Conservation (phyloP, 805 yeast species). For the Wickerhamiella sorbophila region DNA sequence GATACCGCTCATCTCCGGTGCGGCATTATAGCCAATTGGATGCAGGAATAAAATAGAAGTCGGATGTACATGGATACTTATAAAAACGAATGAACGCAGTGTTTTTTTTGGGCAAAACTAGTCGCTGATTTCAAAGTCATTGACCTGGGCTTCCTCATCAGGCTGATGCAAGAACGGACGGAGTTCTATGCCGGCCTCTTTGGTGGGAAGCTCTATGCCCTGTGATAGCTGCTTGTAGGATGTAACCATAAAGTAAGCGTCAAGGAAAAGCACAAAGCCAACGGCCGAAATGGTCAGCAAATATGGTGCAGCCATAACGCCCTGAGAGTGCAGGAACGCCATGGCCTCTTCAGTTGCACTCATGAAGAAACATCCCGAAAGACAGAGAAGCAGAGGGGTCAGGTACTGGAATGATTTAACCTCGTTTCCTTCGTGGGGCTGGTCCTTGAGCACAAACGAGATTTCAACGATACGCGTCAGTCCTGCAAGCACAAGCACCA, state of each 20-base stretch:
- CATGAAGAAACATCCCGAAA: slow-evolving; percentile 77
- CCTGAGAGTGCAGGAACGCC: slow-evolving; percentile 48
- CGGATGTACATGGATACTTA: too few species aligned
- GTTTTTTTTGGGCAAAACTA: neutral
- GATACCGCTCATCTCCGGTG: too few species aligned
- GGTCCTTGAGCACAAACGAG: slow-evolving; percentile 55
- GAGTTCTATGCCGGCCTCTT: slow-evolving; percentile 20
- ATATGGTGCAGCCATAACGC: slow-evolving; percentile 78
- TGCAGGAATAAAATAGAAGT: too few species aligned
- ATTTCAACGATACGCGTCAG: slow-evolving; percentile 63
- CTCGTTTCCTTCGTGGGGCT: slow-evolving; percentile 27
- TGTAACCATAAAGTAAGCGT: slow-evolving; percentile 47
- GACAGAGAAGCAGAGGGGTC: slow-evolving; percentile 68
- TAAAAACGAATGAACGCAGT: too few species aligned
- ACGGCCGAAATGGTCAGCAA: slow-evolving; percentile 55
- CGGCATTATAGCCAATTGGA: too few species aligned
- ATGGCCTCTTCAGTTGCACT: slow-evolving; percentile 87
- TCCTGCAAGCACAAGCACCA: slow-evolving; percentile 69
- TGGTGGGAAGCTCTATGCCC: slow-evolving; percentile 5
- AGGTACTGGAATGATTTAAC: slow-evolving; percentile 67
- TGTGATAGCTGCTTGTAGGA: slow-evolving; percentile 36
- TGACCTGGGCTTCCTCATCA: slow-evolving; percentile 12
- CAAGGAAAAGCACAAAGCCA: slow-evolving; percentile 55
- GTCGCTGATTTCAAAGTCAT: slow-evolving; percentile 20
- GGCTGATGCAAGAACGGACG: slow-evolving; percentile 17